Evolutionary conservation across 345 rosid genomes (phyloP), one percentile per base, ranked within the genome.

Genomic region (Salix dunnii): DNA sequence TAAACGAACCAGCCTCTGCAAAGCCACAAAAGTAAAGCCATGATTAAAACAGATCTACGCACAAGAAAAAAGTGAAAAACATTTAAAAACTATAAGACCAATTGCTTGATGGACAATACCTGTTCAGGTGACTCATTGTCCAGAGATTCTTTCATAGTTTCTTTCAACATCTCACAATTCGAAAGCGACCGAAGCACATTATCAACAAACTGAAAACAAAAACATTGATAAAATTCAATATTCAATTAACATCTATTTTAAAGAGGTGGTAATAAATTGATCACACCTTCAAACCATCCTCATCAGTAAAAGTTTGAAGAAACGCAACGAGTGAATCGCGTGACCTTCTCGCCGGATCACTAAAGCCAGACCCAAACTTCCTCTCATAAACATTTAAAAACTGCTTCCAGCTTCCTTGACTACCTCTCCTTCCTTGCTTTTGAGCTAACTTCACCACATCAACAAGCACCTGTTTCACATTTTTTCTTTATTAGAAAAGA

Each of bases 1-100:
- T 83, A 82, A 78, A 67, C 90, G 86, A 51, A 91, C 94, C 75
- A 95, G 80, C 87, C 85, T 90, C 98, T 90, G 92, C 90, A 86
- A 76, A 80, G 85, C 86, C 93, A 88, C 85, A 75, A 84, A 70
- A 30, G 73, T 67, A 71, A 77, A 85, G 25, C 46, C 80, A 81
- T 48, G 31, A 62, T 80, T 70, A 79, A 60, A 66, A 55, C 13
- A 46, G n/a, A 68, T n/a, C n/a, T 35, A 16, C 35, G 10, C 31
- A 36, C 33, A 7, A 66, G n/a, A 66, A 66, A 65, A 11, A 6
- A 13, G 68, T 13, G 65, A 27, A 21, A 43, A n/a, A 27, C 2
- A 31, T 16, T 23, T 17, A 68, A 51, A 16, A 71, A 49, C n/a
- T 43, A 43, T 16, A 25, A 35, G 14, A 12, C 3, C 31, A 61